Percentiles rank a stretch among this genome's conserved stretches.
These are phyloP conservation scores for Flaveria bidentis DNA, from an alignment of 129 eudicot species.

Conservation along the genomic window DNA sequence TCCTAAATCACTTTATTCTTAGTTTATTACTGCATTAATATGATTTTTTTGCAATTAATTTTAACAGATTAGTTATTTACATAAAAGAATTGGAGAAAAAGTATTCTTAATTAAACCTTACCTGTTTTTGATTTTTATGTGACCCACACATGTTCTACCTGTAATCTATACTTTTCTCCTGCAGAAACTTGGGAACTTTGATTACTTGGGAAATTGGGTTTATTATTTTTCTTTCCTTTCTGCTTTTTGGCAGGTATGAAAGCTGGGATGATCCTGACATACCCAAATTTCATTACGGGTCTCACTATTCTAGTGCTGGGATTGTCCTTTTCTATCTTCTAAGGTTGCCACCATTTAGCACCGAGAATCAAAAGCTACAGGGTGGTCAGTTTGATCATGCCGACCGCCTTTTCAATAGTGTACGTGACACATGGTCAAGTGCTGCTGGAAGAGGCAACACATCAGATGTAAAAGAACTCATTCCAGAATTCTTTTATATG, in stretches of 20 bases:
- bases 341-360: constrained; percentile 92
- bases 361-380: constrained; percentile 92
- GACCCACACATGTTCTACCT: background rate
- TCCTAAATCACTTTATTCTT: background rate
- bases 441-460: constrained; percentile 99
- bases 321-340: constrained; percentile 94
- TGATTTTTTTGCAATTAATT: background rate
- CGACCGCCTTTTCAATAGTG: constrained; percentile 93
- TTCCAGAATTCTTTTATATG: constrained; percentile 97
- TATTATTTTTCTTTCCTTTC: background rate
- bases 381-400: constrained; percentile 99
- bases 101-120: background rate
- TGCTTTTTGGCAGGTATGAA: constrained; percentile 58
- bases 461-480: constrained; percentile 93
- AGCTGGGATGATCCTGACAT: constrained; percentile 99
- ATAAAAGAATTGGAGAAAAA: background rate
- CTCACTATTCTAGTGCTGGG: constrained; percentile 99
- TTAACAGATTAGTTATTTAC: background rate
- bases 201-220: background rate
- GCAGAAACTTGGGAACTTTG: background rate
- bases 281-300: constrained; percentile 96
- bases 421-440: constrained; percentile 90
- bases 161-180: background rate
- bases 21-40: background rate
- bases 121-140: background rate